Evolutionary conservation across 2,329 filamentous ascomycete genomes (phyloP), one percentile per base, ranked within the genome.

Genomic region (Celoporthe dispersa): DNA sequence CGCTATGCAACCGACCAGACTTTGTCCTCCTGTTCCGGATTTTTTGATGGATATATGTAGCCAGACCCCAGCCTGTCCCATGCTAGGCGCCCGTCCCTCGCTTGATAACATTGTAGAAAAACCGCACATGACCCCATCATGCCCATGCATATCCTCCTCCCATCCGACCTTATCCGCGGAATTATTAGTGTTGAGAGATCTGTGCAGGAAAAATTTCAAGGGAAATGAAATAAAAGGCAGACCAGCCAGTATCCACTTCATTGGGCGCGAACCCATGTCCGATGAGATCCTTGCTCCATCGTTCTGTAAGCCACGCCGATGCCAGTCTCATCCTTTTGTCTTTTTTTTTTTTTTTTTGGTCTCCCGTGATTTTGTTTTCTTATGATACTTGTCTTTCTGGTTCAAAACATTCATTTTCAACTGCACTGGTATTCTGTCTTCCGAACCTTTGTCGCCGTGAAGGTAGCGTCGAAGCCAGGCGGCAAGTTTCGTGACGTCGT

Each of bases 1-100:
- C 69, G 69, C 69, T 71, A 71, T 71, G 69, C 69, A 71, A 69
- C 67, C 67, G 53, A 67, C 44, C 68, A 37, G 25, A 14, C 62
- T 35, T 63, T 33, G 12, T 35, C 41, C 62, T n/a, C 62, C 62
- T 48, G 14, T 31, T 31, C 41, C 62, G 48, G 11, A 57, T 57
- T 31, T 53, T 25, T 12, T 48, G 53, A 37, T 60, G 28, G 16
- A 33, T 35, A 60, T 60, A 35, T 60, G 57, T 31, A 39, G 14
- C 41, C 39, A 48, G 39, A 65, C n/a, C 33, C 62, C 63, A 35
- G 35, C 16, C 48, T 25, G 51, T 33, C 41, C 48, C 16, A 66
- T 66, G 31, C 64, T 57, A 22, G 51, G 53, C 35, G 39, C 25
- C 41, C 41, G 19, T 31, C 33, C 28, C 39, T 51, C 28, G 39